These are phyloP conservation scores for Colletotrichum tofieldiae DNA, from an alignment of 2,329 filamentous ascomycete genomes.

Conservation along the genomic window DNA sequence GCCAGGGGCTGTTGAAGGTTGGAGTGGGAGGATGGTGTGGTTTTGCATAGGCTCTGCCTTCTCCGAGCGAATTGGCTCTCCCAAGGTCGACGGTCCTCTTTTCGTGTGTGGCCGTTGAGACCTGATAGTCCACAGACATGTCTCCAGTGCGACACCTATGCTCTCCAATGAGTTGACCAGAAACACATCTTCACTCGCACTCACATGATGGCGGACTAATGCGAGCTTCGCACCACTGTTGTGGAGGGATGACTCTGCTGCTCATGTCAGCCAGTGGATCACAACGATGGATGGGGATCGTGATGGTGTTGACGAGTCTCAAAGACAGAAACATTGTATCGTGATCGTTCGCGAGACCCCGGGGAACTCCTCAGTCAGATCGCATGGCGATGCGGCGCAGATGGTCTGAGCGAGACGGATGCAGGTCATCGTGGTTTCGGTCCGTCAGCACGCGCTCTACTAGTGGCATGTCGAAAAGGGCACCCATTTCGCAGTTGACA, in stretches of 20 bases:
- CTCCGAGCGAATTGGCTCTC: slow-evolving; percentile 12
- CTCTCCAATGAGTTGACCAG: slow-evolving; percentile 28
- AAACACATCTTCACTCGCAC: slow-evolving; percentile 31
- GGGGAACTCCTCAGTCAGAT: slow-evolving; percentile 29
- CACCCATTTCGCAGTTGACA: slow-evolving; percentile 20
- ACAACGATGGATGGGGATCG: not conserved
- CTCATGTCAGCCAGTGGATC: slow-evolving; percentile 30
- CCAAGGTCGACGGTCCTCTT: slow-evolving; percentile 1
- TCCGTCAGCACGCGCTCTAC: slow-evolving; percentile 29
- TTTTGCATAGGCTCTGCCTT: not conserved
- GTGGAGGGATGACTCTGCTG: slow-evolving; percentile 38
- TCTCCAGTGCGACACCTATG: slow-evolving; percentile 20
- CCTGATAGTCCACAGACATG: slow-evolving; percentile 17
- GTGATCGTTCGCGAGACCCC: slow-evolving; percentile 5
- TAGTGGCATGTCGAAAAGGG: slow-evolving; percentile 31
- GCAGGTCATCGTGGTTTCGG: slow-evolving; percentile 42
- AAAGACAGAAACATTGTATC: not conserved
- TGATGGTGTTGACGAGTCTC: slow-evolving; percentile 17
- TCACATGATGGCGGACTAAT: slow-evolving; percentile 44
- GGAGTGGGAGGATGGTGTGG: slow-evolving; percentile 23
- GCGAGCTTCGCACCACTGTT: slow-evolving; percentile 34
- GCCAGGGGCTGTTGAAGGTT: slow-evolving; percentile 15
- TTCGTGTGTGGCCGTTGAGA: slow-evolving; percentile 7
- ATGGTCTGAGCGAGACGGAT: slow-evolving; percentile 40
- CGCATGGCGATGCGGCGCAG: slow-evolving; percentile 38